Evolutionary conservation across 2,329 filamentous ascomycete genomes (phyloP), one percentile per base, ranked within the genome.

Genomic region (Knoxdaviesia proteae): DNA sequence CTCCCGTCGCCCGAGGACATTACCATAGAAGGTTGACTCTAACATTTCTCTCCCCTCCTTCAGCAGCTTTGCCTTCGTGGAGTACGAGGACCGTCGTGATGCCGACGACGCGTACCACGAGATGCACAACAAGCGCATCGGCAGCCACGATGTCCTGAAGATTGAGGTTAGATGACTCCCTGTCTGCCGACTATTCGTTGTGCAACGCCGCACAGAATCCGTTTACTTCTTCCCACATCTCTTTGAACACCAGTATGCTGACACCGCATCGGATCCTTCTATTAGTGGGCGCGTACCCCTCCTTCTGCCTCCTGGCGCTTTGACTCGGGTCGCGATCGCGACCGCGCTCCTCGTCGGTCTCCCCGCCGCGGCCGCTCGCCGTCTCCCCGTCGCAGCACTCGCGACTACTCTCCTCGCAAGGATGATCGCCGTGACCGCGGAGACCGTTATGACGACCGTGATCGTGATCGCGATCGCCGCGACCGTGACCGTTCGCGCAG

Each of bases 101-200:
- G 87, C 90, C 49, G 90, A 98, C 61, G 90, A 98, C 65, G 90
- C 90, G 40, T 98, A 98, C 60, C 84, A 98, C 61, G 90, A 98
- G 67, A 98, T 98, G 90, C 90, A 98, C 59, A 96, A 96, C 69
- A 94, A 94, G 75, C 84, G 88, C 51, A 86, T 98, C 53, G 87
- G 86, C 40, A 80, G 88, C 48, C 90, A 98, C 57, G 90, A 98
- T 55, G 67, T 94, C 46, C 60, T 98, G 65, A 98, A 98, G 68
- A 96, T 98, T 51, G 90, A 98, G 74, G 90, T 94, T 64, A 51
- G 72, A 34, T 40, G 6, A 38, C n/a, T 20, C 20, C 20, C 20
- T 20, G 20, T 20, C 20, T 20, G 20, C 20, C 20, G 20, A 20
- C 20, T 20, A 20, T 20, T 20, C 20, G 20, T 20, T 20, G 20